Conservation (phyloP, 805 yeast species). For the Wickerhamomyces rabaulensis region DNA sequence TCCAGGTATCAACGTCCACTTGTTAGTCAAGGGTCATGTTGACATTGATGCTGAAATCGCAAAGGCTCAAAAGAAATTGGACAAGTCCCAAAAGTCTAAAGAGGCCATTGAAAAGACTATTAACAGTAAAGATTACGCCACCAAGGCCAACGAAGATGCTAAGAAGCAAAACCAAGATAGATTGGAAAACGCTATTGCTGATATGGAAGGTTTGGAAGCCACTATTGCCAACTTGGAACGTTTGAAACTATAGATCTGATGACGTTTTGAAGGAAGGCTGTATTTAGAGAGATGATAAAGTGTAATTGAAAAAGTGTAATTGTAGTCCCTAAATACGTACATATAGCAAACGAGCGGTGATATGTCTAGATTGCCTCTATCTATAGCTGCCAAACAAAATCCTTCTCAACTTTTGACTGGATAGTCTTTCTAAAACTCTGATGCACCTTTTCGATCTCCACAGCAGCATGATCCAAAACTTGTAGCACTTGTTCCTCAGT, state of each 20-base stretch:
- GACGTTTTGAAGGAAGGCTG: too few species aligned
- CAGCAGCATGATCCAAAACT: slow-evolving; percentile 48
- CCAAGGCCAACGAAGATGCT: slow-evolving; percentile 80
- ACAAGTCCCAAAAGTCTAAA: slow-evolving; percentile 54
- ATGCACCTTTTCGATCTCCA: slow-evolving; percentile 41
- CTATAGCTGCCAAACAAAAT: slow-evolving; percentile 52
- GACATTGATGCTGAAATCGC: slow-evolving; percentile 87
- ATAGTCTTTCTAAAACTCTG: slow-evolving; percentile 44
- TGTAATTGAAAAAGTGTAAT: too few species aligned
- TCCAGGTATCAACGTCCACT: slow-evolving; percentile 79
- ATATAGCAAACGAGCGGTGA: too few species aligned
- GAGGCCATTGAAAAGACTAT: slow-evolving; percentile 66
- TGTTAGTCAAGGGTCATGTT: slow-evolving; percentile 89
- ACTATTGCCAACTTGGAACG: slow-evolving; percentile 82
- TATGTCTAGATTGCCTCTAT: neutral
- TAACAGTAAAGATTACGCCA: slow-evolving; percentile 68
- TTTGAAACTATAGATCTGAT: slow-evolving; percentile 54
- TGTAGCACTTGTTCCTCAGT: slow-evolving; percentile 47
- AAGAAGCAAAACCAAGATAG: slow-evolving; percentile 68
- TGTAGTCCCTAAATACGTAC: too few species aligned
- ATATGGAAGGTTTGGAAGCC: slow-evolving; percentile 82
- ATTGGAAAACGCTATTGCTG: slow-evolving; percentile 71
- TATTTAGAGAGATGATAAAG: neutral
- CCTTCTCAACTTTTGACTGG: slow-evolving; percentile 41
- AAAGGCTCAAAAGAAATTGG: slow-evolving; percentile 76